A percentile compares a stretch with the other conserved stretches of the same genome.
Conservation (phyloP, 305 asterid species). For the Rubia balearica region DNA sequence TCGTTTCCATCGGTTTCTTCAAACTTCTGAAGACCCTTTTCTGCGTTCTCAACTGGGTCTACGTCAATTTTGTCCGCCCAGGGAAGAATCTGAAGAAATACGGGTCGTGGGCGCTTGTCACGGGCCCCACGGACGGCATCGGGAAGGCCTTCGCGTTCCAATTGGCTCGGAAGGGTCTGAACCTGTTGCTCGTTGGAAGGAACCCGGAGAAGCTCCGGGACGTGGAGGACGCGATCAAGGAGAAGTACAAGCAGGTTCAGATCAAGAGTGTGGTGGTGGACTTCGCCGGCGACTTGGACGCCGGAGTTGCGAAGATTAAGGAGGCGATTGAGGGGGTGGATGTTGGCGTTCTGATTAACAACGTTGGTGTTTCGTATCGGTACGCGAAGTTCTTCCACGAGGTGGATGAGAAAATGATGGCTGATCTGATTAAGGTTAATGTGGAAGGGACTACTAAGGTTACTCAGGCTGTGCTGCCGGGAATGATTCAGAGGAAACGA, state of each 20-base stretch:
- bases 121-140: conserved; percentile 95
- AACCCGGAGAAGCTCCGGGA: conserved; percentile 70
- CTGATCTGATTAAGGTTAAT: conserved; percentile 68
- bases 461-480: conserved; percentile 74
- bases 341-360: conserved; percentile 71
- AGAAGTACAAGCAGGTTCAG: conserved; percentile 55
- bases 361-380: conserved; percentile 80
- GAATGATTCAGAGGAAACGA: conserved; percentile 67
- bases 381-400: conserved; percentile 86
- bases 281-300: conserved; percentile 71
- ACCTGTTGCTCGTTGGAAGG: conserved; percentile 69
- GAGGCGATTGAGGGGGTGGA: conserved; percentile 66
- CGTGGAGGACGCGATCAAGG: conserved; percentile 47
- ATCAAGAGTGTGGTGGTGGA: conserved; percentile 78
- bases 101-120: conserved; percentile 92
- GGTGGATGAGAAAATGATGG: conserved; percentile 64
- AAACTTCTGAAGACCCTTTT: conserved; percentile 32
- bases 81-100: conserved; percentile 79
- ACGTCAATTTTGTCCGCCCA: conserved; percentile 71
- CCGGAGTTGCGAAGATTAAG: conserved; percentile 58
- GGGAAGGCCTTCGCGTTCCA: conserved; percentile 84
- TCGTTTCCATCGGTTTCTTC: conserved; percentile 41
- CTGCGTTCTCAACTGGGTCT: conserved; percentile 49
- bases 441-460: conserved; percentile 81
- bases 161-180: conserved; percentile 66